These are phyloP conservation scores for Nannizziopsis arthrosporioides DNA, from an alignment of 2,329 filamentous ascomycete species.

Conservation along the genomic window DNA sequence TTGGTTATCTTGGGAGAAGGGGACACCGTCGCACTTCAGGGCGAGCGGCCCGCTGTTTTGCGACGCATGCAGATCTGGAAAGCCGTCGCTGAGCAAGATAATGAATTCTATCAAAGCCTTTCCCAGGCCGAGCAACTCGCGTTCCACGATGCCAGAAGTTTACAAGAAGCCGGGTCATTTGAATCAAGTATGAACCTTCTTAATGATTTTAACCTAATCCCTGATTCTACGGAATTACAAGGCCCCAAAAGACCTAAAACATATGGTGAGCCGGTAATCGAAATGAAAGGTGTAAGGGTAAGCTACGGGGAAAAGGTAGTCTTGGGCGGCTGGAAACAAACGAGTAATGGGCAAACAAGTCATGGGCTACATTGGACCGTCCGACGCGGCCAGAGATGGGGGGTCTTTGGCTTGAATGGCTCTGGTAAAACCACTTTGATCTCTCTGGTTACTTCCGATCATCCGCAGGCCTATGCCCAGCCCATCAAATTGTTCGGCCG, in stretches of 20 bases:
- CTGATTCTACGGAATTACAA: neutral
- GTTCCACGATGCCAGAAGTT: constrained; percentile 7
- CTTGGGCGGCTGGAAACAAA: constrained; percentile 67
- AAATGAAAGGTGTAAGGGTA: constrained; percentile 77
- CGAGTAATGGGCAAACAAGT: constrained; percentile 36
- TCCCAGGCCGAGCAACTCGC: constrained; percentile 12
- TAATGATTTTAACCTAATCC: constrained; percentile 10
- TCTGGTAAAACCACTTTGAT: constrained; percentile 93
- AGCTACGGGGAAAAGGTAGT: constrained; percentile 66
- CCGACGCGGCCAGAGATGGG: constrained; percentile 74
- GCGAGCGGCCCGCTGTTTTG: constrained; percentile 53
- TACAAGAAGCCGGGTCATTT: constrained; percentile 14
- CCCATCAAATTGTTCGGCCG: constrained; percentile 79
- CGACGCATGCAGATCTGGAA: constrained; percentile 23
- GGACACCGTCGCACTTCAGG: constrained; percentile 54
- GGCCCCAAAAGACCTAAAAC: neutral
- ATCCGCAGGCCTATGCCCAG: constrained; percentile 84
- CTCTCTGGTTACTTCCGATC: constrained; percentile 85
- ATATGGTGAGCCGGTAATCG: constrained; percentile 60
- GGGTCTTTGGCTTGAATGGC: constrained; percentile 82
- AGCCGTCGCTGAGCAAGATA: constrained; percentile 12
- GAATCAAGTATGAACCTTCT: constrained; percentile 12
- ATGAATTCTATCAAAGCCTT: constrained; percentile 7
- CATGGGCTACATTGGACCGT: constrained; percentile 73
- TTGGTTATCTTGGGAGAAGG: constrained; percentile 59